Evolutionary conservation across 345 rosid genomes (phyloP).

Genomic region (Anastatica hierochuntica): DNA sequence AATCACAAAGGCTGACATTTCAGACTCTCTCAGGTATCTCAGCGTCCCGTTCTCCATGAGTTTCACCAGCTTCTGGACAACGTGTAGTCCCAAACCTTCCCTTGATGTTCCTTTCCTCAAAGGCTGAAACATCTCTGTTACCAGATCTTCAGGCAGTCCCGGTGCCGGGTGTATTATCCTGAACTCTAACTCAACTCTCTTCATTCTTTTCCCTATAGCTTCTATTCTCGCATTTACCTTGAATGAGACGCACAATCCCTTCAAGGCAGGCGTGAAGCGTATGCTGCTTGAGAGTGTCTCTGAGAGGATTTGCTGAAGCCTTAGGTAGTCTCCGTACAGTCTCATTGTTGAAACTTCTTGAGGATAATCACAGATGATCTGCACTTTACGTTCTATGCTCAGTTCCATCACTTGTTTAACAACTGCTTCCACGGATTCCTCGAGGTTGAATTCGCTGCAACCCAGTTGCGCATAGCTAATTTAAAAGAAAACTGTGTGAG

Average conservation of each 20-base stretch:
- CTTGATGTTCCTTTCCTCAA: constrained; percentile 39
- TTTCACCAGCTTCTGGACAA: constrained; percentile 65
- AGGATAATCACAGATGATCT: constrained; percentile 41
- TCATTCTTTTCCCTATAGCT: constrained; percentile 49
- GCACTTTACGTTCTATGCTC: constrained; percentile 47
- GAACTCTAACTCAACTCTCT: constrained; percentile 67
- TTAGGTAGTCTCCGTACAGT: constrained; percentile 56
- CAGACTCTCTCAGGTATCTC: constrained; percentile 68
- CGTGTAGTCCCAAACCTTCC: constrained; percentile 74
- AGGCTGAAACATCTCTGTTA: constrained; percentile 61
- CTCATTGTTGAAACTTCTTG: constrained; percentile 41
- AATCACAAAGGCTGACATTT: constrained; percentile 54
- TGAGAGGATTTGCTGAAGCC: constrained; percentile 80
- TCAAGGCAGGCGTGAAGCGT: constrained; percentile 45
- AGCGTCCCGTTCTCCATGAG: constrained; percentile 65
- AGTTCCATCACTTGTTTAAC: constrained; percentile 50
- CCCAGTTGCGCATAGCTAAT: constrained; percentile 52
- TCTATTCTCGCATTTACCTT: constrained; percentile 38
- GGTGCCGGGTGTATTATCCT: constrained; percentile 77
- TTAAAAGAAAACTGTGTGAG: neutral
- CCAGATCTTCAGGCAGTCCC: constrained; percentile 60
- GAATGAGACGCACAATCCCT: constrained; percentile 43
- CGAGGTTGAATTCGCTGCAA: constrained; percentile 45
- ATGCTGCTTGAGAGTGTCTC: constrained; percentile 48
- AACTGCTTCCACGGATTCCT: constrained; percentile 49